Conservation (phyloP, 1,139 yeast genomes). For the Lodderomyces metapsilosis region DNA sequence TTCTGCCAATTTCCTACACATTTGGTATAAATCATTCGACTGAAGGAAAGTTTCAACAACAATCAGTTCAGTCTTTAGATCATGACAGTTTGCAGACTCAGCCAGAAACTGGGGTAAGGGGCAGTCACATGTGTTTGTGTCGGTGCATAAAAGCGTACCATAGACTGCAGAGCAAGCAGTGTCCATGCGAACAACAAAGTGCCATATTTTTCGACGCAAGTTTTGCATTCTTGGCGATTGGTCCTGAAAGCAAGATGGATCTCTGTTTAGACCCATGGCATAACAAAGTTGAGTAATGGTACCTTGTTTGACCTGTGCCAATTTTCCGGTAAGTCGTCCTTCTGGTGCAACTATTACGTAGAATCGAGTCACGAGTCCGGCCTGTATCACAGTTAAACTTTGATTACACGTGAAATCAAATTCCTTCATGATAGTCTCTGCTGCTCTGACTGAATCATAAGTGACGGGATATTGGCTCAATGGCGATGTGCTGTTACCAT, state of each 20-base stretch:
- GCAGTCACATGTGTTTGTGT: conserved; percentile 21
- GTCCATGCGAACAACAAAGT: conserved; percentile 22
- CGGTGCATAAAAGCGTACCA: conserved; percentile 13
- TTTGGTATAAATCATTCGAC: conserved; percentile 10
- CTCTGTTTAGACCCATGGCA: conserved; percentile 53
- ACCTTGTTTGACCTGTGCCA: conserved; percentile 24
- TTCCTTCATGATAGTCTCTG: conserved; percentile 35
- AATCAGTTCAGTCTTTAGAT: conserved; percentile 20
- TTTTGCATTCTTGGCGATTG: conserved; percentile 14
- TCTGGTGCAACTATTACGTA: conserved; percentile 32
- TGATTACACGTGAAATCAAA: conserved; percentile 39
- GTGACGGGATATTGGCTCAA: conserved; percentile 24
- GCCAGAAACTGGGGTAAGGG: conserved; percentile 19
- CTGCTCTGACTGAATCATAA: conserved; percentile 28
- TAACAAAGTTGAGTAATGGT: conserved; percentile 48
- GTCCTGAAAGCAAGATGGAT: conserved; percentile 36
- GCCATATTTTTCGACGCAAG: conserved; percentile 50
- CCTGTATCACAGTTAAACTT: conserved; percentile 48
- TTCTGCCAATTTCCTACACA: conserved; percentile 9
- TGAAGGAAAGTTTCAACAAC: conserved; percentile 16
- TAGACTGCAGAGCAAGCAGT: conserved; percentile 15
- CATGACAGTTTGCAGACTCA: conserved; percentile 16
- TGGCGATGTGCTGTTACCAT: conserved; percentile 7
- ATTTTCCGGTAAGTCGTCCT: conserved; percentile 18
- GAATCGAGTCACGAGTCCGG: conserved; percentile 31